Evolutionary conservation across 768 basidiomycete genomes (phyloP).

Genomic region (Termitomyces sp.): DNA sequence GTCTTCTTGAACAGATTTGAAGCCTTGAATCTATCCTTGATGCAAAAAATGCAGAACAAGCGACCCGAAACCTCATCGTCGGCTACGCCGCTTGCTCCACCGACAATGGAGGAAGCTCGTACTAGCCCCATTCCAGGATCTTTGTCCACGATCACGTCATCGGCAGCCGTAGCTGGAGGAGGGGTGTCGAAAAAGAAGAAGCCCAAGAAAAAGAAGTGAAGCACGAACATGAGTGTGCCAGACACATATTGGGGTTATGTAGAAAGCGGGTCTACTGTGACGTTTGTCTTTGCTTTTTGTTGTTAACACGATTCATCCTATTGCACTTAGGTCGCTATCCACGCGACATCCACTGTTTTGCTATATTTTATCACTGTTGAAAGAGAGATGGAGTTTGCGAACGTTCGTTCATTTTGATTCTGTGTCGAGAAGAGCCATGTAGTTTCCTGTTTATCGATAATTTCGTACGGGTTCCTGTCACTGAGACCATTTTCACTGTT

Average conservation of each 20-base stretch:
- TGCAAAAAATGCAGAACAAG: conserved; percentile 81
- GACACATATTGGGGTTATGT: not conserved
- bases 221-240: not conserved
- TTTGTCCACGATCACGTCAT: conserved; percentile 24
- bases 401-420: not conserved
- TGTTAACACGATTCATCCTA: conserved; percentile 2
- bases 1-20: conserved; percentile 97
- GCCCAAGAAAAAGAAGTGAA: conserved; percentile 71
- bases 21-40: conserved; percentile 78
- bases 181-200: conserved; percentile 78
- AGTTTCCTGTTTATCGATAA: not conserved
- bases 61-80: conserved; percentile 29
- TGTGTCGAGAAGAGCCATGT: not conserved
- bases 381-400: not conserved
- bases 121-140: conserved; percentile 25
- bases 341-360: not conserved
- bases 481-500: not conserved
- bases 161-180: conserved; percentile 38
- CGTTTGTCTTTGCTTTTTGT: conserved; percentile 9
- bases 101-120: conserved; percentile 19
- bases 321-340: conserved; percentile 2
- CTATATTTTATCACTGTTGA: not conserved
- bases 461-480: not conserved
- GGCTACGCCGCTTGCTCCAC: conserved; percentile 15
- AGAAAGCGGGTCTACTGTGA: not conserved